Conservation (phyloP, 257 asterid species). For the Solanum boliviense region DNA sequence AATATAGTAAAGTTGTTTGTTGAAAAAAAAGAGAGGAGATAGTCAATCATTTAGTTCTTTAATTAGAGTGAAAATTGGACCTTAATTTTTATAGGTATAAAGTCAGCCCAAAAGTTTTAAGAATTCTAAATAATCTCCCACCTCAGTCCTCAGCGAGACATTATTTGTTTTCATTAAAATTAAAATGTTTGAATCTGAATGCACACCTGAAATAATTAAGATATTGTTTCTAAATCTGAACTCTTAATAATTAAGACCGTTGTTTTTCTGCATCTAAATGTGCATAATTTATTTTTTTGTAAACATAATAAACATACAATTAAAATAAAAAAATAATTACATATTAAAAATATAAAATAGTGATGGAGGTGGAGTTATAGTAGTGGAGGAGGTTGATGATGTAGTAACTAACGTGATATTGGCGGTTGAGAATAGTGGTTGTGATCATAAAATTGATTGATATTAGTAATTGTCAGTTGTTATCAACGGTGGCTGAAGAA, state of each 20-base stretch:
- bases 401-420: not conserved
- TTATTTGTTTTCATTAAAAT: not conserved
- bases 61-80: not conserved
- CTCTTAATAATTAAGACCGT: not conserved
- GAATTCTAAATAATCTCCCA: not conserved
- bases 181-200: not conserved
- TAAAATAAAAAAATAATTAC: not conserved
- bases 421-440: not conserved
- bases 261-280: not conserved
- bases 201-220: not conserved
- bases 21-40: not conserved
- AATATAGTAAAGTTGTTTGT: not conserved
- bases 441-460: not conserved
- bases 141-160: not conserved
- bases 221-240: not conserved
- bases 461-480: not conserved
- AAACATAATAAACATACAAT: not conserved
- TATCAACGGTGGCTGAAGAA: not conserved
- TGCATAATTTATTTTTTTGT: too few relatives aligned
- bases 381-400: not conserved
- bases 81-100: not conserved
- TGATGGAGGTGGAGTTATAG: not conserved
- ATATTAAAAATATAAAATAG: not conserved
- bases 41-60: not conserved
- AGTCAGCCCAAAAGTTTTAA: not conserved